A percentile compares a stretch with the other conserved stretches of the same genome.
Evolutionary conservation across 2,329 filamentous ascomycete genomes (phyloP).

Genomic region (Geosmithia morbida): DNA sequence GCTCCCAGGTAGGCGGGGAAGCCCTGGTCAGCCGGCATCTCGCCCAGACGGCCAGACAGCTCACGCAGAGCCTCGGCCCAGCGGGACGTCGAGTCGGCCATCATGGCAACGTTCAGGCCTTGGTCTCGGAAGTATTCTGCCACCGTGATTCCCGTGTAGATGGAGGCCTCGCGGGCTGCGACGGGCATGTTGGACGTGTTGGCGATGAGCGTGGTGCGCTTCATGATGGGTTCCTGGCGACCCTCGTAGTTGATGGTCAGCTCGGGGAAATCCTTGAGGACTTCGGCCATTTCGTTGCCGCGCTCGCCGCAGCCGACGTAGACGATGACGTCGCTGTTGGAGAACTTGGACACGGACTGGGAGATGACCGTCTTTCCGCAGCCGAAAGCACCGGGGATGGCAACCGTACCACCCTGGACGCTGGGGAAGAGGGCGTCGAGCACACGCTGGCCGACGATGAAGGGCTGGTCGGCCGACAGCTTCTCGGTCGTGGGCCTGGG

Average conservation of each 20-base stretch:
- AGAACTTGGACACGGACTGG: slow-evolving; percentile 98
- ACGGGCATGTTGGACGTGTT: slow-evolving; percentile 99
- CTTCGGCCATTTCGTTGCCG: slow-evolving; percentile 99
- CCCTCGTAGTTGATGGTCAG: slow-evolving; percentile 89
- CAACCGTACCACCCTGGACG: slow-evolving; percentile 94
- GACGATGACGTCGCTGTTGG: slow-evolving; percentile 97
- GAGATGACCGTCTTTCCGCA: slow-evolving; percentile 99
- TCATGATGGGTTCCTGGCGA: slow-evolving; percentile 98
- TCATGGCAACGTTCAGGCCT: slow-evolving; percentile 97
- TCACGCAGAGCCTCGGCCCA: slow-evolving; percentile 99
- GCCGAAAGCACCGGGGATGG: slow-evolving; percentile 95
- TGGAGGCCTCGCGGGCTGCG: slow-evolving; percentile 93
- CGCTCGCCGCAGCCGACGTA: slow-evolving; percentile 88
- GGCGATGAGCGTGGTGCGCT: slow-evolving; percentile 94
- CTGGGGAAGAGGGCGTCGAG: slow-evolving; percentile 91
- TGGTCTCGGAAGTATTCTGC: slow-evolving; percentile 96
- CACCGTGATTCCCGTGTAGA: slow-evolving; percentile 92
- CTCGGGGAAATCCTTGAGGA: slow-evolving; percentile 99
- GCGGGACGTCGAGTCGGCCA: slow-evolving; percentile 95
- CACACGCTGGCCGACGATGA: slow-evolving; percentile 93
- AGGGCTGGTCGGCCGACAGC: slow-evolving; percentile 74
- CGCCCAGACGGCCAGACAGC: slow-evolving; percentile 93
- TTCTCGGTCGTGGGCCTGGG: slow-evolving; percentile 88
- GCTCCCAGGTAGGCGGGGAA: slow-evolving; percentile 95
- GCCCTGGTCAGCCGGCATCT: slow-evolving; percentile 99